A percentile compares a stretch with the other conserved stretches of the same genome.
Evolutionary conservation across 139 green algal species (phyloP).

Genomic region (Chlamydomonas urium): DNA sequence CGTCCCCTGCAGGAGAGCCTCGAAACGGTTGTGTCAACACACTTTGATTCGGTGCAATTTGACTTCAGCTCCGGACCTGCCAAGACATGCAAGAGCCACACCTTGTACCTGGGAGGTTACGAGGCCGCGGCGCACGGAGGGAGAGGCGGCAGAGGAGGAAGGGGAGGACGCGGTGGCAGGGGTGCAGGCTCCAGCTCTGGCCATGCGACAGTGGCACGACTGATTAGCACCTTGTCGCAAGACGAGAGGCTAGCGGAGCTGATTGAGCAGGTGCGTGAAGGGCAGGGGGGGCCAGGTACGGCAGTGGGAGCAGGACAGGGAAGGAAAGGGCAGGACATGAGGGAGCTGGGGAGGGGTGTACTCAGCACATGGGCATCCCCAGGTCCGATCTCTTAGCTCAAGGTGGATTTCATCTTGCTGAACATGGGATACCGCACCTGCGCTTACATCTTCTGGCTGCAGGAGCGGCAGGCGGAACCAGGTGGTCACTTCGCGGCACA

Average conservation of each 20-base stretch:
- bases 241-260: neutral
- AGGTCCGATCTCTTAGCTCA: too few species aligned
- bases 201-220: neutral
- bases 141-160: neutral
- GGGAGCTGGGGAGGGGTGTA: too few species aligned
- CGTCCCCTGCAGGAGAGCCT: too few species aligned
- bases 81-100: slow-evolving; percentile 1
- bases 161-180: neutral
- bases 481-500: neutral
- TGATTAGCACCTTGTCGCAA: neutral
- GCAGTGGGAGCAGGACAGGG: neutral
- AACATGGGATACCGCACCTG: too few species aligned
- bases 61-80: slow-evolving; percentile 4
- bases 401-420: too few species aligned
- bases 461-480: slow-evolving; percentile 3
- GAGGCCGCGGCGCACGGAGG: neutral
- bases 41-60: neutral
- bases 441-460: too few species aligned
- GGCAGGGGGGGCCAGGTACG: neutral
- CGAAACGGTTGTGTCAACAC: neutral
- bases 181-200: neutral
- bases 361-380: too few species aligned
- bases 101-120: neutral
- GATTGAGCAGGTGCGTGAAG: slow-evolving; percentile 1
- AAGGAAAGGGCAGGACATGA: too few species aligned